Conservation (phyloP, 805 yeast species). For the Candida railenensis region DNA sequence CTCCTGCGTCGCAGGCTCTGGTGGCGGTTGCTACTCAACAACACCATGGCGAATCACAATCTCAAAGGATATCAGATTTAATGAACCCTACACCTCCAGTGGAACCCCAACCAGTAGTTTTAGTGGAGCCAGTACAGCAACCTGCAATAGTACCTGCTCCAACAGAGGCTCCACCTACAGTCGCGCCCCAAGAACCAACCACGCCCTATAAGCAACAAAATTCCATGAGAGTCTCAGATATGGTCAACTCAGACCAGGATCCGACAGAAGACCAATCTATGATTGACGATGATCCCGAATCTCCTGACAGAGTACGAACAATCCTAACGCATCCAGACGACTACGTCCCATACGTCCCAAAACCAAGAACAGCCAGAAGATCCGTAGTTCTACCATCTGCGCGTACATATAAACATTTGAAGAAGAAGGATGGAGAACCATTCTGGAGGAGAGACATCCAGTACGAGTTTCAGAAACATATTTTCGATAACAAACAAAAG, state of each 20-base stretch:
- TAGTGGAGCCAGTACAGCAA: not conserved
- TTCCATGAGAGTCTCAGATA: not conserved
- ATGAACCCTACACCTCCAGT: not conserved
- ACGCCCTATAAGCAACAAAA: no score
- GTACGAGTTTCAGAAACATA: conserved; percentile 64
- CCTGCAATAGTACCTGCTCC: not conserved
- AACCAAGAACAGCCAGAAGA: not conserved
- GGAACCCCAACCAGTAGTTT: not conserved
- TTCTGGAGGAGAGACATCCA: conserved; percentile 88
- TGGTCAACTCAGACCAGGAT: not conserved
- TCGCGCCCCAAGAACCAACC: no score
- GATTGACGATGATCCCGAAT: not conserved
- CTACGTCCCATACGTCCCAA: not conserved
- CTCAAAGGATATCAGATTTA: not conserved
- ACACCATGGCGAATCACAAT: not conserved
- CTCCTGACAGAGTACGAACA: not conserved
- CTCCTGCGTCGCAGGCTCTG: not conserved
- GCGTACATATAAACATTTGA: conserved; percentile 47
- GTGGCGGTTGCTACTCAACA: not conserved
- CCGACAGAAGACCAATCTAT: not conserved
- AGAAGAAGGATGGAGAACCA: conserved; percentile 90
- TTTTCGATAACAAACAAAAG: conserved; percentile 61
- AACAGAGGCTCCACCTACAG: not conserved
- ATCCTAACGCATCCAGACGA: not conserved
- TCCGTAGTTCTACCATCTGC: not conserved